phyloP scores from a whole-genome alignment of 345 rosid genomes.

The Gossypium stocksii region DNA sequence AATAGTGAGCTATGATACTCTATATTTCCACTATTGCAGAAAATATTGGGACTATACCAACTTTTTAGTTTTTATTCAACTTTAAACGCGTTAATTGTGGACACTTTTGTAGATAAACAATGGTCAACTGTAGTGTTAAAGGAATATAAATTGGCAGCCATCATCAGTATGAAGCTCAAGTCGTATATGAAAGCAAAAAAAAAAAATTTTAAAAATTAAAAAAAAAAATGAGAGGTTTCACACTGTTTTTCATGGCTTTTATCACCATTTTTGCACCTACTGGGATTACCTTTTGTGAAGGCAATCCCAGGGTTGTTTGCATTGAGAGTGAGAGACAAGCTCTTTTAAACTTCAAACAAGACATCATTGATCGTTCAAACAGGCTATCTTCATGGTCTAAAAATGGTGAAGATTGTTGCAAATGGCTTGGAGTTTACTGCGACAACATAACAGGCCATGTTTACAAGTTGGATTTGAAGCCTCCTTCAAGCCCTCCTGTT shows the following conservation, averaged over 20 bases:
- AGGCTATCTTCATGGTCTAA: constrained; percentile 20
- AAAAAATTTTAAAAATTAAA: no score
- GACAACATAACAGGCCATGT: constrained; percentile 22
- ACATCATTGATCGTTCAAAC: constrained; percentile 18
- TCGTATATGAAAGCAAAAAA: neutral
- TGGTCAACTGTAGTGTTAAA: neutral
- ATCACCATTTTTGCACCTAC: neutral
- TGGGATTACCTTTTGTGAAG: neutral
- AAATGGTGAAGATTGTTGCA: constrained; percentile 22
- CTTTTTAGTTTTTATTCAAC: neutral
- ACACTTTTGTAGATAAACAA: neutral
- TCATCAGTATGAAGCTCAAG: neutral
- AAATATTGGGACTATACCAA: neutral
- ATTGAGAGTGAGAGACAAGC: constrained; percentile 18
- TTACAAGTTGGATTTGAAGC: constrained; percentile 14
- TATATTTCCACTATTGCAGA: no score
- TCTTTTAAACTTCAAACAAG: constrained; percentile 22
- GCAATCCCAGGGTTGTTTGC: constrained; percentile 6
- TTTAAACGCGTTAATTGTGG: neutral
- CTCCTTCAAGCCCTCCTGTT: neutral
- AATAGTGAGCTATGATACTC: no score
- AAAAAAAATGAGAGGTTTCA: neutral
- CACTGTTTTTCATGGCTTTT: neutral
- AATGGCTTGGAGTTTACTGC: constrained; percentile 29
- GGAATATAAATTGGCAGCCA: constrained; percentile 4